Evolutionary conservation across 257 asterid species (phyloP), one percentile per base, ranked within the genome.

Genomic region (Lycium ferocissimum): DNA sequence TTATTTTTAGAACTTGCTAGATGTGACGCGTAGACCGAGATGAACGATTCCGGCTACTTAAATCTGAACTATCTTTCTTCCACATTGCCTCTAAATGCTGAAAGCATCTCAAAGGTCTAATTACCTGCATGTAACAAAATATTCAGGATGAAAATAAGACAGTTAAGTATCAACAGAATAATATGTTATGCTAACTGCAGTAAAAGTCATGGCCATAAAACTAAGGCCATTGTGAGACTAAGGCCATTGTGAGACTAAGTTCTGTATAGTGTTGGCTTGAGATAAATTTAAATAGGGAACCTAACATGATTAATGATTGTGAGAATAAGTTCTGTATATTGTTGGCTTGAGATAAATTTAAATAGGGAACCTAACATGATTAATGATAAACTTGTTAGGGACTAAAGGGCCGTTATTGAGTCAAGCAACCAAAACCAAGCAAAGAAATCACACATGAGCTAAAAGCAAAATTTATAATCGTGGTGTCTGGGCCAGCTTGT

Each of bases 81-180:
- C 94, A 90, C 53, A 85, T 82, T 14, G 88, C 86, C 81, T 92
- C 97, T 47, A 89, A 54, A 83, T 83, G 90, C 59, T 91, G 95
- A 83, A 95, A 94, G 89, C 98, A 95, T 85, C 89, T 90, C 90
- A 95, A 84, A 86, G 97, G 94, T 83, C 92, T 90, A 62, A 73
- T 20, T 20, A 91, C 94, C 98, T 95, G 96, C 35, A 88, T 43
- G 81, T 1, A 20, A 56, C n/a, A 65, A 49, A 62, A 0, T 20
- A 81, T 8, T 43, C 58, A 61, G 43, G 62, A 58, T 75, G 62
- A 75, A 49, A 69, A 45, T n/a, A 40, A 47, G 40, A 59, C 12
- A 73, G 6, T 11, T 20, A 6, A 4, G 7, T 73, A 47, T 45
- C 59, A 5, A 47, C 3, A 0, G 43, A 47, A 47, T 5, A 12